Conservation (phyloP, 2,329 filamentous ascomycete genomes). For the Drechslerella stenobrocha region DNA sequence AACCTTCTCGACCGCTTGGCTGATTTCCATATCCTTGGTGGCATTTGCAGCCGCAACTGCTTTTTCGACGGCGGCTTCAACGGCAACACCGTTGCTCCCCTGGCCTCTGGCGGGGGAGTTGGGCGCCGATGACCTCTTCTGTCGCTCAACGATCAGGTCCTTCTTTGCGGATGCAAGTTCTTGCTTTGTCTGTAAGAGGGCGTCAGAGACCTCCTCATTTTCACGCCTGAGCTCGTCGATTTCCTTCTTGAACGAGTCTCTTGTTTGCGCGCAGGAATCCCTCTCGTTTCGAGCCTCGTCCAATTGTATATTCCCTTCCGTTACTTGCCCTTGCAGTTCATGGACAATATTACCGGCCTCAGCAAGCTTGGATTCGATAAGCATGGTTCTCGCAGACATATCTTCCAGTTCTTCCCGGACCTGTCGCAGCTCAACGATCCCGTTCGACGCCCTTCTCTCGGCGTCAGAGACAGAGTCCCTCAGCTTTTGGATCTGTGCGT, state of each 20-base stretch:
- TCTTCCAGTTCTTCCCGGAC: constrained; percentile 60
- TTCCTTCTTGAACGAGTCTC: constrained; percentile 47
- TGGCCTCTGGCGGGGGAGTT: constrained; percentile 54
- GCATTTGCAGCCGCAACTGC: constrained; percentile 53
- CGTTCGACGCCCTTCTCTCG: constrained; percentile 77
- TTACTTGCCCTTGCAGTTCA: constrained; percentile 59
- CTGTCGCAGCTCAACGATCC: constrained; percentile 62
- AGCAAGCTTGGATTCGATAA: constrained; percentile 73
- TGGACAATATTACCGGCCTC: constrained; percentile 59
- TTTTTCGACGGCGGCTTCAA: constrained; percentile 58
- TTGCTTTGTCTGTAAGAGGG: constrained; percentile 34
- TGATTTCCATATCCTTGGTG: constrained; percentile 68
- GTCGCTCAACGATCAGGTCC: constrained; percentile 40
- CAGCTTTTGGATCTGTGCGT: constrained; percentile 84
- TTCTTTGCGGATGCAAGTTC: constrained; percentile 43
- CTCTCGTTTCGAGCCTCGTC: constrained; percentile 26
- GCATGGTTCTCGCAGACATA: constrained; percentile 61
- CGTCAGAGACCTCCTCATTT: constrained; percentile 37
- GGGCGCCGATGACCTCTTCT: constrained; percentile 27
- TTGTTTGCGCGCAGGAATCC: constrained; percentile 47
- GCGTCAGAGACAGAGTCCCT: constrained; percentile 87
- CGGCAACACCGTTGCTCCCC: constrained; percentile 55
- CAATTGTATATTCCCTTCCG: constrained; percentile 31
- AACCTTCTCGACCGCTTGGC: constrained; percentile 83
- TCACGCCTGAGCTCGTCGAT: constrained; percentile 48